Evolutionary conservation across 2,329 filamentous ascomycete species (phyloP), one percentile per base, ranked within the genome.

Genomic region (Penicillium sp.): DNA sequence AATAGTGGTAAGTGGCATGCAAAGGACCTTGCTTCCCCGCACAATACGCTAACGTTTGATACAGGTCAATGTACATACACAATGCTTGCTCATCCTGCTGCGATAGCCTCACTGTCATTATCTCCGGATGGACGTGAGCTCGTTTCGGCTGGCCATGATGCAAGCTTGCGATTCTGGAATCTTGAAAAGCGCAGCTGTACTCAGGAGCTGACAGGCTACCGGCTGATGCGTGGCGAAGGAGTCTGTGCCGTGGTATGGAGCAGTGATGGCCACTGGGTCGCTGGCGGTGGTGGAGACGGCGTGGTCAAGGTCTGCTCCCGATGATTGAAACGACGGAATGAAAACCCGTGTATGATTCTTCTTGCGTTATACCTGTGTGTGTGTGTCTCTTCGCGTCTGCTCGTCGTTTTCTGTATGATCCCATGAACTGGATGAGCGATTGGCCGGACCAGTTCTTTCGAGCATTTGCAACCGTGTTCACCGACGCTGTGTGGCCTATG

Each of bases 11-110:
- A 77, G 90, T 85, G 36, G 41, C 29, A 42, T 61, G 41, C 45
- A 27, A 7, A 27, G 49, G 50, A 15, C 17, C n/a, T 42, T 35
- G 41, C 21, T 41, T 45, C 29, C 9, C 35, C 21, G 6, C 47
- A 23, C n/a, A n/a, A 44, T 23, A 29, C 27, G 49, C 63, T 69
- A 60, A 71, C 63, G 60, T 56, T 60, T 12, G 21, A 13, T 53
- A 13, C 64, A 97, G 94, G 94, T 57, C 94, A 99, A 91, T 97
- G 93, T 78, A 97, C 94, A 63, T 99, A 99, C 77, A 96, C 90
- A 70, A 99, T 99, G 94, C 86, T 97, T 59, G 94, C 94, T 6
- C 94, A 99, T 68, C 92, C 94, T 0, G 89, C 93, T 3, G 89
- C 94, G 56, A 97, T 99, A 65, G 96, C 94, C 1, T 89, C 90